A percentile compares a stretch with the other conserved stretches of the same genome.
Conservation (phyloP, 257 asterid genomes). For the Petunia axillaris region DNA sequence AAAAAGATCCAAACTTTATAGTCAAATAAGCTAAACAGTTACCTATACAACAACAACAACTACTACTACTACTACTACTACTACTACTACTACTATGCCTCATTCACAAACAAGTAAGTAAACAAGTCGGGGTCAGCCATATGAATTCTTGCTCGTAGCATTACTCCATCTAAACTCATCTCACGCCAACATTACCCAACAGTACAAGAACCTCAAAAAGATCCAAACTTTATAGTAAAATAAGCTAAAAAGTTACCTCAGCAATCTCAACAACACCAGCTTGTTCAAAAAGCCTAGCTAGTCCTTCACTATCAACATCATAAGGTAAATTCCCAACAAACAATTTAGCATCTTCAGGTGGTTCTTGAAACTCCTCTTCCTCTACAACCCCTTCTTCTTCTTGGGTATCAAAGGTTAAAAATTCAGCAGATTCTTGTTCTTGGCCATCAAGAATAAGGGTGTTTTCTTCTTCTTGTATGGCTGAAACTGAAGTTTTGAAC, state of each 20-base stretch:
- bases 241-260: slow-evolving; percentile 49
- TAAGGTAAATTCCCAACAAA: slow-evolving; percentile 89
- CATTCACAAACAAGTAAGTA: no score
- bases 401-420: no score
- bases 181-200: no score
- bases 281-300: slow-evolving; percentile 71
- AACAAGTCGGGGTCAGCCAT: no score
- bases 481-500: no score
- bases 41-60: no score
- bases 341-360: slow-evolving; percentile 79
- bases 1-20: no score
- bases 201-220: not conserved
- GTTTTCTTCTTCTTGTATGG: slow-evolving; percentile 52
- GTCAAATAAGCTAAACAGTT: no score
- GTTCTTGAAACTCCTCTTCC: slow-evolving; percentile 45
- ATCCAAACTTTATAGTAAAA: not conserved
- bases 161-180: no score
- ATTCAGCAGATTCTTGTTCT: slow-evolving; percentile 27
- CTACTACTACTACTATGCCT: no score
- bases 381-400: not conserved
- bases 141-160: no score
- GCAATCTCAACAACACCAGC: slow-evolving; percentile 92
- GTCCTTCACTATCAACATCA: slow-evolving; percentile 60
- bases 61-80: no score
- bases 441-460: slow-evolving; percentile 49